phyloP scores from a whole-genome alignment of 2,329 filamentous ascomycete species.

The Neonectria sp. region DNA sequence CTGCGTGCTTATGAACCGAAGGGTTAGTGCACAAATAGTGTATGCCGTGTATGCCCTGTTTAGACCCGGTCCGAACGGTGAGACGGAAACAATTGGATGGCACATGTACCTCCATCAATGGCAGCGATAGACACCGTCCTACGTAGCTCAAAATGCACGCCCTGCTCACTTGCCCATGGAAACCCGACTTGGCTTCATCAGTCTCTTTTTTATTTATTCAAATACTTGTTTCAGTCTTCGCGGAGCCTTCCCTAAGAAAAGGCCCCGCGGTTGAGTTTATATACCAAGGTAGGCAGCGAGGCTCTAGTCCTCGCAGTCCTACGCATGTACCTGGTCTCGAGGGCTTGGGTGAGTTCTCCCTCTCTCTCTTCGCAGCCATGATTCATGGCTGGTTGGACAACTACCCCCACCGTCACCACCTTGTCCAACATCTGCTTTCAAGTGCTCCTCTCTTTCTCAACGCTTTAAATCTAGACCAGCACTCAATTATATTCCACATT shows the following conservation, averaged over 20 bases:
- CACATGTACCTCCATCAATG: background rate
- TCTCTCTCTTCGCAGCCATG: constrained; percentile 20
- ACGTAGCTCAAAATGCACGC: background rate
- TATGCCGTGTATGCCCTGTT: background rate
- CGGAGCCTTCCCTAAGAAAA: constrained; percentile 1
- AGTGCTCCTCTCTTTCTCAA: constrained; percentile 51
- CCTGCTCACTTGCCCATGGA: constrained; percentile 8
- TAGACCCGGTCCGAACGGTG: background rate
- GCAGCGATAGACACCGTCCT: background rate
- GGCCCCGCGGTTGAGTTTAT: constrained; percentile 6
- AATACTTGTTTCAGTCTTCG: constrained; percentile 19
- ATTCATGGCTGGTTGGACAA: constrained; percentile 11
- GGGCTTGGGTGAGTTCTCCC: constrained; percentile 26
- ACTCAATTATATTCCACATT: constrained; percentile 56
- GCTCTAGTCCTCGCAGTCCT: constrained; percentile 11
- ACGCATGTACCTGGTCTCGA: constrained; percentile 19
- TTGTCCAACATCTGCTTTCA: constrained; percentile 44
- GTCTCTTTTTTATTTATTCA: constrained; percentile 23
- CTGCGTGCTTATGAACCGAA: background rate
- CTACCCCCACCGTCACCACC: constrained; percentile 35
- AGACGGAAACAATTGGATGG: background rate
- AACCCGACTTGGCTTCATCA: constrained; percentile 9
- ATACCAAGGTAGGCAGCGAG: constrained; percentile 19
- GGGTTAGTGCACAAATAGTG: background rate
- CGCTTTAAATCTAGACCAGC: constrained; percentile 55